These are phyloP conservation scores for Amanita rimosa DNA, from an alignment of 768 basidiomycete species.

Conservation along the genomic window DNA sequence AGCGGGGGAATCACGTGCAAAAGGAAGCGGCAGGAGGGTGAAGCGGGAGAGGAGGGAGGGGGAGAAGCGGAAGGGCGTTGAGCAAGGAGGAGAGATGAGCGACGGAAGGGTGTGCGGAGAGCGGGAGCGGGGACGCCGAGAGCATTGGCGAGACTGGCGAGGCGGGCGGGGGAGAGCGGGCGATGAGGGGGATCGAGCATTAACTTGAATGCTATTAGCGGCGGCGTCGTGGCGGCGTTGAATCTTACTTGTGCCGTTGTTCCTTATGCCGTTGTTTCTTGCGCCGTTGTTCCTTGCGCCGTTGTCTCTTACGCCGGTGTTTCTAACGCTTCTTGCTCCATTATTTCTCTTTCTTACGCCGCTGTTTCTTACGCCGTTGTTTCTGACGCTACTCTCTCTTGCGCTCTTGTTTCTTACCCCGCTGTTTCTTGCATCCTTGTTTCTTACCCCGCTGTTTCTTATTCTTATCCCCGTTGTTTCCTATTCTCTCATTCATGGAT, in stretches of 20 bases:
- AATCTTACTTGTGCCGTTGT: background rate
- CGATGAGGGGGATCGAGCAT: slow-evolving; percentile 52
- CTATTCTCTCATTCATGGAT: slow-evolving; percentile 27
- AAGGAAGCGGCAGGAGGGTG: slow-evolving; percentile 47
- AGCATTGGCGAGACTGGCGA: slow-evolving; percentile 79
- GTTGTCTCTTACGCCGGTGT: too few species aligned
- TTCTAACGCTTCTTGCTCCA: too few species aligned
- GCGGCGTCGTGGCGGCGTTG: slow-evolving; percentile 15
- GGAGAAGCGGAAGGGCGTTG: slow-evolving; percentile 25
- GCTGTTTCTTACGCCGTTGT: slow-evolving; percentile 12
- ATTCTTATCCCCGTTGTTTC: slow-evolving; percentile 16
- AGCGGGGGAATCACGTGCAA: slow-evolving; percentile 77
- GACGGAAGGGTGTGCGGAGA: slow-evolving; percentile 19
- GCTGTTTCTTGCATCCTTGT: slow-evolving; percentile 11
- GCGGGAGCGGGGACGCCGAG: slow-evolving; percentile 72
- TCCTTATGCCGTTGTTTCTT: too few species aligned
- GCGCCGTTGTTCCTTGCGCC: too few species aligned
- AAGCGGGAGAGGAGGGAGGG: slow-evolving; percentile 39
- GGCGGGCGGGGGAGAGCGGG: slow-evolving; percentile 63
- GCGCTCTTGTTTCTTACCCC: background rate
- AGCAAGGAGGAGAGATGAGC: slow-evolving; percentile 14
- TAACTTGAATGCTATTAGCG: too few species aligned
- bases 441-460: slow-evolving; percentile 16
- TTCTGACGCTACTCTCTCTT: slow-evolving; percentile 14
- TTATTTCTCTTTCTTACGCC: slow-evolving; percentile 1